Evolutionary conservation across 2,329 filamentous ascomycete genomes (phyloP), one percentile per base, ranked within the genome.

Genomic region (Penicillium sp.): DNA sequence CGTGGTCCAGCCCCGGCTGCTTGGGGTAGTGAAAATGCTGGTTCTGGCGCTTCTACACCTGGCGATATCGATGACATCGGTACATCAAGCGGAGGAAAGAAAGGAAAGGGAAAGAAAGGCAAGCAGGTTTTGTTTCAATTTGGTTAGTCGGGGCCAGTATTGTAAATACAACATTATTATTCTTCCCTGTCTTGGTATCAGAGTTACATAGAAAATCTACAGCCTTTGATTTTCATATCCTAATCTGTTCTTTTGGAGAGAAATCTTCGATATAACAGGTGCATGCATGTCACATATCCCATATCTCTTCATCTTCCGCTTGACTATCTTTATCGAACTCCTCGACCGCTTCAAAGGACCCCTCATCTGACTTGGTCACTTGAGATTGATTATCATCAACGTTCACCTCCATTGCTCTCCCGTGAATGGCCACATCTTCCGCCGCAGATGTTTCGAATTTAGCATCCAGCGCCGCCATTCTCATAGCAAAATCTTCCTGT

Each of bases 401-500:
- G 38, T 56, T 49, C 21, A 59, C 56, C 1, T 54, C 57, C 4
- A 52, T 52, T 12, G 38, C 38, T 6, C 52, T 58, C 38, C 48
- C n/a, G 16, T 21, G 33, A 14, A 48, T 21, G 11, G 9, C 12
- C 14, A 18, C 30, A 55, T 51, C 42, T 1, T 51, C 21, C 18
- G 14, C n/a, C 12, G 21, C 4, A 16, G n/a, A 9, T 14, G 26
- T 8, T 33, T 42, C 57, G 26, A 64, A 59, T 11, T 75, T 71
- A 4, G 62, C 64, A 47, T 89, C 84, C 26, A 91, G 82, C 1
- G 79, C 80, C 21, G 83, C 80, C 89, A 96, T 92, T 7, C 83
- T 77, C 4, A 78, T 63, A 7, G 89, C 79, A 65, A 96, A 96
- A 54, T 95, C 89, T 49, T 81, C 81, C 67, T 93, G 90, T 12